Base-by-base conservation (phyloP, 208 protist genomes). In the Acanthamoeba castellanii region DNA sequence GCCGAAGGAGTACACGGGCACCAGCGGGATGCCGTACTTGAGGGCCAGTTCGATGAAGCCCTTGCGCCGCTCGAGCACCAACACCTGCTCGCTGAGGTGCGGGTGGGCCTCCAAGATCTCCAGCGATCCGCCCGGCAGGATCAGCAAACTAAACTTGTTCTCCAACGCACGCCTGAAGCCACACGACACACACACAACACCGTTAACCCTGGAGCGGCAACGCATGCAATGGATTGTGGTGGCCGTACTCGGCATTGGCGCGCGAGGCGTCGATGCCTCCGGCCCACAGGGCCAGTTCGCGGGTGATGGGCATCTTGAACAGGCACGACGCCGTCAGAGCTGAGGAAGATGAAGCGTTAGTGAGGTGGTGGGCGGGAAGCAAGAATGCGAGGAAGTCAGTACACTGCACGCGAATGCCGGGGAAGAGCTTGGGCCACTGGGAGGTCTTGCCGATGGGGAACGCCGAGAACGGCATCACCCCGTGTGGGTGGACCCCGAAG, bases 371-470 rank as follows among this genome's bases (percentile, higher is more conserved):
- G 8, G 37, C 13, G 37, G 76, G 30, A 37, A 2, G 22, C 52
- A 16, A 61, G 1, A 1, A 20, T 22, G 52, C 9, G 52, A 59
- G 45, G 81, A 42, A 11, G 42, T 1, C 13, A 0, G 27, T 30
- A 88, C 81, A 2, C 59, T 64, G 42, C 42, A 88, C 81, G 81
- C 42, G 50, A 32, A 88, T 59, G 81, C 50, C 81, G 7, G 81
- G 81, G 81, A 88, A 88, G 52, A 88, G 50, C 27, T 59, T n/a
- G 22, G 50, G 50, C 81, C 81, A 88, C 27, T 61, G 81, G 13
- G 50, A 64, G 42, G 81, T 66, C 81, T 88, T 88, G 50, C 81
- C 81, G 81, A 88, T 88, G 27, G 81, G 81, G 52, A 88, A 88
- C 2, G 52, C 52, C 50, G 81, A 88, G 27, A 55, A 88, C 45